Evolutionary conservation across 371 early-diverging fungal species (phyloP), one percentile per base, ranked within the genome.

Genomic region (Actinomortierella wolfii): DNA sequence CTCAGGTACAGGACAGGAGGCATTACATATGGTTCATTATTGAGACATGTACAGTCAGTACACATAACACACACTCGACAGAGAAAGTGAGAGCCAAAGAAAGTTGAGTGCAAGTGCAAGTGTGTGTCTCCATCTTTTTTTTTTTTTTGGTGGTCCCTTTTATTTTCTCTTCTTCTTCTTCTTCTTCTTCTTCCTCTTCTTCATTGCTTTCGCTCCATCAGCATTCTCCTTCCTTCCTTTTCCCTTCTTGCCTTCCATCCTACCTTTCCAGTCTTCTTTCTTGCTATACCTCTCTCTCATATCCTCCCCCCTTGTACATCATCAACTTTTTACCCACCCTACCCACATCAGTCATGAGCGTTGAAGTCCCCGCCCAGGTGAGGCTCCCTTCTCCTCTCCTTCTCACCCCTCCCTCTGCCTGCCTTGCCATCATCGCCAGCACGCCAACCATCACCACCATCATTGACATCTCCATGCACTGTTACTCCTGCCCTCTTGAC

Each of bases 321-420:
- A 18, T 18, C 45, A 21, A 4, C 45, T 18, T 17, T 8, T 45
- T 18, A 2, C 47, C 47, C 21, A 17, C 17, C 5, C 21, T 18
- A 20, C 48, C 67, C 51, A 56, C 41, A 54, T 52, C 55, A 15
- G 51, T 42, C 49, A 18, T 18, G 25, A 59, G 57, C 67, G 60
- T 63, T 57, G 63, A 66, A 53, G 34, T 34, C 34, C 34, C 34
- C 34, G 34, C 34, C 34, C 34, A 34, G 34, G 34, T 34, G 34
- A 34, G 34, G 11, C 34, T 34, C 34, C 34, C 34, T 43, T 50
- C 20, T n/a, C 17, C 57, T 18, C 34, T 24, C 28, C 61, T 24
- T 51, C 24, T 23, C 9, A 23, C 40, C 24, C 1, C 26, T 29
- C 46, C 24, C 24, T 7, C 21, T 14, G 34, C 17, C 24, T 17